A percentile compares a stretch with the other conserved stretches of the same genome.
phyloP scores from a whole-genome alignment of 1,284 basidiomycete genomes.

The Sporisorium iseilematis-ciliati region DNA sequence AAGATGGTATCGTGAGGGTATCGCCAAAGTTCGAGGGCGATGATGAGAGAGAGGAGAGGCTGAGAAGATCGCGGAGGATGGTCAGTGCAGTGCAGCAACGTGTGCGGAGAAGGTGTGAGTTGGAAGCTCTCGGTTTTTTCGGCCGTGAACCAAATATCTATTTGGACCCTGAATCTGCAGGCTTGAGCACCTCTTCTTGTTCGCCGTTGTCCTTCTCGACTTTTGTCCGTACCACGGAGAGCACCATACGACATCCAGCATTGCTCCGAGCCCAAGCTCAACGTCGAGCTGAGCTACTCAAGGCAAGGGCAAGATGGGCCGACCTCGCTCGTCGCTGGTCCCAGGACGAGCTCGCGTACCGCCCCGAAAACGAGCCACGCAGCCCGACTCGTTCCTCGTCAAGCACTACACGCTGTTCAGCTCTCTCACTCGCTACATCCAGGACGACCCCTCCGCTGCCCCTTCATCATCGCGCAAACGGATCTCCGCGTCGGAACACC shows the following conservation, averaged over 20 bases:
- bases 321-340: slow-evolving; percentile 5
- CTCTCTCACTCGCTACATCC: slow-evolving; percentile 30
- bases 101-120: slow-evolving; percentile 6
- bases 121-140: slow-evolving; percentile 18
- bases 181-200: not conserved
- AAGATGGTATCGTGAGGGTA: not conserved
- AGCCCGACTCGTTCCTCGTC: slow-evolving; percentile 22
- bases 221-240: too few relatives aligned
- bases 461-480: not conserved
- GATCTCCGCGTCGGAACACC: too few relatives aligned
- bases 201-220: too few relatives aligned
- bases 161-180: slow-evolving; percentile 31
- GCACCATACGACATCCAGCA: not conserved
- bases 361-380: slow-evolving; percentile 13
- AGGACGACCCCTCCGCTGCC: not conserved
- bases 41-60: not conserved
- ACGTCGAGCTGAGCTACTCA: not conserved
- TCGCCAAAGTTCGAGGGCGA: not conserved
- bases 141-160: slow-evolving; percentile 18
- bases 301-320: not conserved
- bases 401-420: slow-evolving; percentile 33
- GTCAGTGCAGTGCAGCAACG: slow-evolving; percentile 25
- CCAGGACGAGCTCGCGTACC: slow-evolving; percentile 1
- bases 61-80: slow-evolving; percentile 6
- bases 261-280: not conserved